These are phyloP conservation scores for Cladosporium sp. DNA, from an alignment of 2,329 filamentous ascomycete genomes.

Conservation along the genomic window DNA sequence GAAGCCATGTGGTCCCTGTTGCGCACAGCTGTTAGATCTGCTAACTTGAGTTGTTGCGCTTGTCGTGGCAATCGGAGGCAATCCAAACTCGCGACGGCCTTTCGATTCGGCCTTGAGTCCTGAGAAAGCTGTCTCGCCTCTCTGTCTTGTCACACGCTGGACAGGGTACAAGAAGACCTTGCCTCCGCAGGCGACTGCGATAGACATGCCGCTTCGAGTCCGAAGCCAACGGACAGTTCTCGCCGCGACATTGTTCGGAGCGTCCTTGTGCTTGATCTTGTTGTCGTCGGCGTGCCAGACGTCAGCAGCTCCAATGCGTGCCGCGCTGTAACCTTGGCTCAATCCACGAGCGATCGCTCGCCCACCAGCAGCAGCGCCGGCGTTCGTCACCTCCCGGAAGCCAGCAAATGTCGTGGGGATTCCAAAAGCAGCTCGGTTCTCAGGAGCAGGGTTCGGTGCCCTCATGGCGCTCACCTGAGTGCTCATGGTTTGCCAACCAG, in stretches of 20 bases:
- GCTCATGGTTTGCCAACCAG: conserved; percentile 46
- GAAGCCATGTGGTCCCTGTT: conserved; percentile 37
- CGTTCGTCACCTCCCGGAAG: conserved; percentile 34
- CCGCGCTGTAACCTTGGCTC: conserved; percentile 71
- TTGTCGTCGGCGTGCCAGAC: conserved; percentile 75
- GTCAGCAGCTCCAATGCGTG: conserved; percentile 66
- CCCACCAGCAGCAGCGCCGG: conserved; percentile 59
- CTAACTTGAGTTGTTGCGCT: conserved; percentile 13
- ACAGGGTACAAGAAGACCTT: conserved; percentile 65
- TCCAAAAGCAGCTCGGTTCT: conserved; percentile 23
- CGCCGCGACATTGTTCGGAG: conserved; percentile 54
- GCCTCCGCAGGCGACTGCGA: conserved; percentile 67
- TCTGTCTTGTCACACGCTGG: conserved; percentile 47
- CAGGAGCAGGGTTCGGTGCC: conserved; percentile 20
- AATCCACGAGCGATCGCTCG: conserved; percentile 72
- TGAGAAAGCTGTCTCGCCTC: conserved; percentile 52
- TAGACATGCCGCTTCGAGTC: conserved; percentile 60
- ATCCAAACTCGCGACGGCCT: conserved; percentile 19
- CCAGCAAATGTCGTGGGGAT: conserved; percentile 36
- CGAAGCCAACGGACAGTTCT: conserved; percentile 67
- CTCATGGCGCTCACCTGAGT: conserved; percentile 35
- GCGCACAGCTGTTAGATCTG: conserved; percentile 27
- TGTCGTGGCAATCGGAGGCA: conserved; percentile 23
- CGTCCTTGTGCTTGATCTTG: conserved; percentile 66
- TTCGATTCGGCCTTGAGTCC: conserved; percentile 40